phyloP scores from a whole-genome alignment of 2,329 filamentous ascomycete species.

The Aureobasidium subglaciale region DNA sequence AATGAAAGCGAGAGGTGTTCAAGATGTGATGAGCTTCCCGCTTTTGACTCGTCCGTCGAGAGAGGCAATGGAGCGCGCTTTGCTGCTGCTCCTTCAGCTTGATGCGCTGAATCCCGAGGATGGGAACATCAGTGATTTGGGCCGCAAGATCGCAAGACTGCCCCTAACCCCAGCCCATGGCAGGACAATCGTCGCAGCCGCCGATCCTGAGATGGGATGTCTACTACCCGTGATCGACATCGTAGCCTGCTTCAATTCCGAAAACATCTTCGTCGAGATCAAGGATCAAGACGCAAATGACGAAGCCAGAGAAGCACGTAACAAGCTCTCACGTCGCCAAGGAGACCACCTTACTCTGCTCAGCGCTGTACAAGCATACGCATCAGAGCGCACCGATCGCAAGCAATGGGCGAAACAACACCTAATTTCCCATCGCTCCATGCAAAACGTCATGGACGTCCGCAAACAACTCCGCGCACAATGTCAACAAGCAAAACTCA shows the following conservation, averaged over 20 bases:
- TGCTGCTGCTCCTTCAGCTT: constrained; percentile 72
- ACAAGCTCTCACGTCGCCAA: constrained; percentile 51
- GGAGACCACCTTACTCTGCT: constrained; percentile 59
- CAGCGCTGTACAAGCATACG: constrained; percentile 53
- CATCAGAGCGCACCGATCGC: constrained; percentile 50
- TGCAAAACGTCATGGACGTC: constrained; percentile 60
- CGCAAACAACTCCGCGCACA: constrained; percentile 54
- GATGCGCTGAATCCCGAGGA: constrained; percentile 61
- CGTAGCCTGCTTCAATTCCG: constrained; percentile 58
- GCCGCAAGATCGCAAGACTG: constrained; percentile 70
- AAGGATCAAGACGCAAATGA: constrained; percentile 55
- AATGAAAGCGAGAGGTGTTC: constrained; percentile 85
- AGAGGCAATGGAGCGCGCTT: constrained; percentile 72
- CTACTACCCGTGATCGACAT: constrained; percentile 81
- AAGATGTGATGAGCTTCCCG: constrained; percentile 74
- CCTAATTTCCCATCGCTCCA: constrained; percentile 55
- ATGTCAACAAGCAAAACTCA: constrained; percentile 42
- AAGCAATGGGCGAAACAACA: constrained; percentile 54
- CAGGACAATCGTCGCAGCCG: constrained; percentile 74
- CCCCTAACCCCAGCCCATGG: constrained; percentile 77
- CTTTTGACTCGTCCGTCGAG: constrained; percentile 74
- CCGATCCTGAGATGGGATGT: constrained; percentile 62
- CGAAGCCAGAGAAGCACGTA: constrained; percentile 48
- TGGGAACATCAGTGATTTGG: constrained; percentile 66
- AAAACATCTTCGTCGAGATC: constrained; percentile 56